Percentiles rank a stretch among this genome's conserved stretches.
Conservation (phyloP, 345 rosid species). For the Cardiospermum halicacabum region DNA sequence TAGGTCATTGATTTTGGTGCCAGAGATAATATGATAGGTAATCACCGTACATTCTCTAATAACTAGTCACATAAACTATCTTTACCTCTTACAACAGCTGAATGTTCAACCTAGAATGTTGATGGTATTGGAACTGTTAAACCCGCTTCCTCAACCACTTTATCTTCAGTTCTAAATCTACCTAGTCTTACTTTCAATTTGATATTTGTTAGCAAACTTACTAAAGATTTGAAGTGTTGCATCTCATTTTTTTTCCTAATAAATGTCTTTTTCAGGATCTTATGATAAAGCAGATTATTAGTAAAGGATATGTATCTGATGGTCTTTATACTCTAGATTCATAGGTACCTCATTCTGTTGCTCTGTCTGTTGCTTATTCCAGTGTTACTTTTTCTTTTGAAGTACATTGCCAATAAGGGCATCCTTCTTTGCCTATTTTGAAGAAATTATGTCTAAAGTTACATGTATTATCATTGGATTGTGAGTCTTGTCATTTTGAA, state of each 20-base stretch:
- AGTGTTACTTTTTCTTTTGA: too few species aligned
- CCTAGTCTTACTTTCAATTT: too few species aligned
- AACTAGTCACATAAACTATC: too few species aligned
- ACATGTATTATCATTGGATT: neutral
- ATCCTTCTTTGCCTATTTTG: too few species aligned
- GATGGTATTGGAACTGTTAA: too few species aligned
- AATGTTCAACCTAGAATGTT: too few species aligned
- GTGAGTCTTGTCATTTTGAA: neutral
- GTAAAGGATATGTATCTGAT: neutral
- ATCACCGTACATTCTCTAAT: too few species aligned
- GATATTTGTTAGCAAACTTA: conserved; percentile 11
- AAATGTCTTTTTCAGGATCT: conserved; percentile 16
- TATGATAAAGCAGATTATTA: conserved; percentile 10
- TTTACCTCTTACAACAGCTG: too few species aligned
- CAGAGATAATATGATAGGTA: conserved; percentile 7
- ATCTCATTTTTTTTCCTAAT: conserved; percentile 10
- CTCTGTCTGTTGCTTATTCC: neutral
- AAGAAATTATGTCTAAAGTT: neutral
- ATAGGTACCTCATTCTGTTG: neutral
- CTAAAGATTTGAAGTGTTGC: neutral
- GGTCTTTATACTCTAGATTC: too few species aligned
- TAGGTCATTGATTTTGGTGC: conserved; percentile 9
- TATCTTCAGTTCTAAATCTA: too few species aligned
- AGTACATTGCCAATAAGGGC: too few species aligned
- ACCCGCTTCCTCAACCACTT: neutral